Conservation (phyloP, 1,284 basidiomycete genomes). For the Boletus holoroseus region DNA sequence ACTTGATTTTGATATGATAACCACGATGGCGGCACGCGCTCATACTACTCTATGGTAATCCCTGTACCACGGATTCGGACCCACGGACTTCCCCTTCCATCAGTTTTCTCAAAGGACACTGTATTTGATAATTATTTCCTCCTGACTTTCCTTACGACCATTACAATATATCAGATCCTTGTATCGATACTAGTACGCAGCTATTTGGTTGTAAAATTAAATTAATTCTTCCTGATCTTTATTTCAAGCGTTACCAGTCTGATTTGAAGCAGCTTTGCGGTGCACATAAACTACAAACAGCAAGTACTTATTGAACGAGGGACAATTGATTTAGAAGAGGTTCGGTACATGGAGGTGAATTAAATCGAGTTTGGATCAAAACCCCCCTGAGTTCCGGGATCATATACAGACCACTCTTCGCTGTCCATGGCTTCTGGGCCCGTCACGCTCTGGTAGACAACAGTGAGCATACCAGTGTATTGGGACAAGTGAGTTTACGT, state of each 20-base stretch:
- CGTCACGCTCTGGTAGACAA: slow-evolving; percentile 12
- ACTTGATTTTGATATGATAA: slow-evolving; percentile 7
- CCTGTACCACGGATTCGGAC: slow-evolving; percentile 6
- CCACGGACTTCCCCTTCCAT: background rate
- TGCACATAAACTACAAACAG: background rate
- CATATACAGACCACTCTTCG: slow-evolving; percentile 2
- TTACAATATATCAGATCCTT: background rate
- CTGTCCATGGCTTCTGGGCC: background rate
- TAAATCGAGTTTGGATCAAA: slow-evolving; percentile 1
- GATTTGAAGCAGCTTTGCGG: no score
- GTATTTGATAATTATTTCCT: background rate
- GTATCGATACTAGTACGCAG: slow-evolving; percentile 8
- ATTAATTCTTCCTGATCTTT: background rate
- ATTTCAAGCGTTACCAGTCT: no score
- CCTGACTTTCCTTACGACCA: background rate
- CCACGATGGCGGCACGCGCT: slow-evolving; percentile 12
- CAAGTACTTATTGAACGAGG: background rate
- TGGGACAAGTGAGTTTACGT: background rate
- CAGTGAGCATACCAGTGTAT: background rate
- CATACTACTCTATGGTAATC: slow-evolving; percentile 10
- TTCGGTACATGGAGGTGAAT: background rate
- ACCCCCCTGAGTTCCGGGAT: background rate
- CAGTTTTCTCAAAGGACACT: slow-evolving; percentile 6
- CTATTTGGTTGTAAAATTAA: background rate
- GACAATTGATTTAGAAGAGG: background rate